A percentile compares a stretch with the other conserved stretches of the same genome.
These are phyloP conservation scores for Colletotrichum limetticola DNA, from an alignment of 2,329 filamentous ascomycete species.

Conservation along the genomic window DNA sequence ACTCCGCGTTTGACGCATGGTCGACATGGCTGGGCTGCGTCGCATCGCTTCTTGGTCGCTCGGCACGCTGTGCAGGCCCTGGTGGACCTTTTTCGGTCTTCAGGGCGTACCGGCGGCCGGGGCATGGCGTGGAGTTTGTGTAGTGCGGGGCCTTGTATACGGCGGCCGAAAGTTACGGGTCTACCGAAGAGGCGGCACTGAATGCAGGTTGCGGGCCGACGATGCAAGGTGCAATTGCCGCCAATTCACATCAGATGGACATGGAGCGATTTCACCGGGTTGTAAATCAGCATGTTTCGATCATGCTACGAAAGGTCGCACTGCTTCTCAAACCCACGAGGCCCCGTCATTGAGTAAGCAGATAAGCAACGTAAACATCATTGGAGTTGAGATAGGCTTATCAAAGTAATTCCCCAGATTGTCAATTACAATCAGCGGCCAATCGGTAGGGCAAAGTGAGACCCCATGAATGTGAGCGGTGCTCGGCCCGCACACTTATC, in stretches of 20 bases:
- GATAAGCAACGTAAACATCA: not conserved
- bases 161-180: not conserved
- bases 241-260: not conserved
- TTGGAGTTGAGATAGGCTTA: slow-evolving; percentile 1
- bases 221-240: not conserved
- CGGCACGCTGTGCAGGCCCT: slow-evolving; percentile 61
- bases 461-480: not conserved
- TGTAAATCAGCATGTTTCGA: not conserved
- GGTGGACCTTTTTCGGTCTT: slow-evolving; percentile 58
- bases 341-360: not conserved
- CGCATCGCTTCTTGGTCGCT: slow-evolving; percentile 62
- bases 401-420: not conserved
- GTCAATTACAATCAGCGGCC: not conserved
- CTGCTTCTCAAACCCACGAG: not conserved
- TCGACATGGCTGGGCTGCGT: slow-evolving; percentile 56
- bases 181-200: not conserved
- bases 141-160: not conserved
- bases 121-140: slow-evolving; percentile 51
- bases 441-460: not conserved
- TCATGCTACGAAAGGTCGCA: not conserved
- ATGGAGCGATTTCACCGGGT: not conserved
- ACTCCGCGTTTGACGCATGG: slow-evolving; percentile 13
- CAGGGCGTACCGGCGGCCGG: slow-evolving; percentile 60
- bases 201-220: not conserved
- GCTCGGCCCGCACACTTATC: not conserved